Percentiles rank a stretch among this genome's conserved stretches.
Evolutionary conservation across 148 eudicot genomes (phyloP).

Genomic region (Linanthus parryae): DNA sequence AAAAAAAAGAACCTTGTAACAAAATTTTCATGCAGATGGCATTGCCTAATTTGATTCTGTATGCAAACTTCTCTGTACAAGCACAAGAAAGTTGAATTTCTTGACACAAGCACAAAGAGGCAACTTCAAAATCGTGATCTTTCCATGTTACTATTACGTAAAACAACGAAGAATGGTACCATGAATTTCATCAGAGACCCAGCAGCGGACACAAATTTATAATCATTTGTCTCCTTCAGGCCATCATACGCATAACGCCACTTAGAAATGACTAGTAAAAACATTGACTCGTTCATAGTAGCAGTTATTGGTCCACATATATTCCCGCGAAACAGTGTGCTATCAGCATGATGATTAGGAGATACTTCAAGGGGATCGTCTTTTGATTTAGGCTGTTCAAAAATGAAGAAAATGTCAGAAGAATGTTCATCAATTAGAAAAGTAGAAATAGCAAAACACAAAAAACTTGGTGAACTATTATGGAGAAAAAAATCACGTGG

Average conservation of each 20-base stretch:
- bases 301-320: constrained; percentile 88
- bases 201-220: constrained; percentile 74
- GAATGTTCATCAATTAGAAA: background rate
- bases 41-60: too few relatives aligned
- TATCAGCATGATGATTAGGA: constrained; percentile 30
- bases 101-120: too few relatives aligned
- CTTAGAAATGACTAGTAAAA: constrained; percentile 60
- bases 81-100: too few relatives aligned
- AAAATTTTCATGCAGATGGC: too few relatives aligned
- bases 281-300: constrained; percentile 85
- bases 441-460: background rate
- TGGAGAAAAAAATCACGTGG: too few relatives aligned
- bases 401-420: constrained; percentile 6
- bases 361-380: constrained; percentile 31
- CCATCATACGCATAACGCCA: constrained; percentile 88
- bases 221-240: constrained; percentile 84
- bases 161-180: constrained; percentile 34
- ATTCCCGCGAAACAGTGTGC: constrained; percentile 58
- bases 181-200: constrained; percentile 85
- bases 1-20: too few relatives aligned
- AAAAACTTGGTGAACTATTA: too few relatives aligned
- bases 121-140: too few relatives aligned
- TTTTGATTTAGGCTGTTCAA: constrained; percentile 42
- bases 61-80: too few relatives aligned
- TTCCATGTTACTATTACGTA: too few relatives aligned